Conservation (phyloP, 179 eudicot genomes). For the Silene noctiflora region DNA sequence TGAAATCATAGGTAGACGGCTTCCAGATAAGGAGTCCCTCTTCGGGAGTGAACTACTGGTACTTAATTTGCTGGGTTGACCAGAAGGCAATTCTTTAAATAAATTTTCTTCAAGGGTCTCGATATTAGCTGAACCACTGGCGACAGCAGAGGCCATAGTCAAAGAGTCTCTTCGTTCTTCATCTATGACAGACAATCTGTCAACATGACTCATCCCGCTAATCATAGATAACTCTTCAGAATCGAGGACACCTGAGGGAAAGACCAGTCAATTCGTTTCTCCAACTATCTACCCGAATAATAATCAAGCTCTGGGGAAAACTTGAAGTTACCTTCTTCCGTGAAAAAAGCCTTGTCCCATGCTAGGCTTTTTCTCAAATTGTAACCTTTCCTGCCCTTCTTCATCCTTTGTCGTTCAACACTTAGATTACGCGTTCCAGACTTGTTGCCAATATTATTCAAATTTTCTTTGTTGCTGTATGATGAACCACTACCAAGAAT, state of each 20-base stretch:
- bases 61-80: slow-evolving; percentile 23
- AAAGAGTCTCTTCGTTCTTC: slow-evolving; percentile 37
- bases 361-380: slow-evolving; percentile 88
- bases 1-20: slow-evolving; percentile 22
- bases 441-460: slow-evolving; percentile 32
- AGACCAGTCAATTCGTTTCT: slow-evolving; percentile 17
- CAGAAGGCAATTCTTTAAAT: slow-evolving; percentile 25
- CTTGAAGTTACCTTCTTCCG: slow-evolving; percentile 70
- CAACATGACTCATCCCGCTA: slow-evolving; percentile 43
- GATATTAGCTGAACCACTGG: slow-evolving; percentile 22
- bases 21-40: slow-evolving; percentile 26
- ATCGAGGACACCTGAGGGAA: slow-evolving; percentile 65
- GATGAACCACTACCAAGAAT: slow-evolving; percentile 34
- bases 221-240: slow-evolving; percentile 66
- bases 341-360: slow-evolving; percentile 86
- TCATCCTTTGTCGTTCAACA: slow-evolving; percentile 70
- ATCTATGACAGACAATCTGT: slow-evolving; percentile 36
- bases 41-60: slow-evolving; percentile 20
- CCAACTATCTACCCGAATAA: neutral
- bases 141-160: slow-evolving; percentile 18
- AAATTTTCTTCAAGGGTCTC: slow-evolving; percentile 29
- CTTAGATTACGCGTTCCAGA: slow-evolving; percentile 41
- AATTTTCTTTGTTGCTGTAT: slow-evolving; percentile 58
- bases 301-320: slow-evolving; percentile 10
- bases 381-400: slow-evolving; percentile 66